Percentiles rank a stretch among this genome's conserved stretches.
phyloP scores from a whole-genome alignment of 2,329 filamentous ascomycete species.

The Colletotrichum navitas region DNA sequence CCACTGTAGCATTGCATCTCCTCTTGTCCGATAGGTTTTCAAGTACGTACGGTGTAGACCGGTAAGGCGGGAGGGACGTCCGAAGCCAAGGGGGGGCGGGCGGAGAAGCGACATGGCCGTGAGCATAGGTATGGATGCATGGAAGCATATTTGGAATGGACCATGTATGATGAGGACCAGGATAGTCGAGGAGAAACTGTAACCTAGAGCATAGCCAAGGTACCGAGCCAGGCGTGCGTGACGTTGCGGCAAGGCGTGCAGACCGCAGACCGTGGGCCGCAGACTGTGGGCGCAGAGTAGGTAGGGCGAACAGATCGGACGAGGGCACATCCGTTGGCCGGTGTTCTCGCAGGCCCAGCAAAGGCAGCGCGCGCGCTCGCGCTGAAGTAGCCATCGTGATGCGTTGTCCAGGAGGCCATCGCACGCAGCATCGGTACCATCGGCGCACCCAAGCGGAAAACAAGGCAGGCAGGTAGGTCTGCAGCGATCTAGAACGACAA shows the following conservation, averaged over 20 bases:
- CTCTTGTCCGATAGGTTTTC: constrained; percentile 1
- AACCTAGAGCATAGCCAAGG: not conserved
- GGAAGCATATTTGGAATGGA: constrained; percentile 18
- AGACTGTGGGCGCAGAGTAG: constrained; percentile 2
- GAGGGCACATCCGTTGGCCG: constrained; percentile 5
- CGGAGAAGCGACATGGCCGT: not conserved
- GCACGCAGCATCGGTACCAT: not conserved
- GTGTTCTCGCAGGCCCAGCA: not conserved
- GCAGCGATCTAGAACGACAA: constrained; percentile 6
- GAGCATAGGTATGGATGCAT: constrained; percentile 1
- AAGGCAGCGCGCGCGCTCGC: not conserved
- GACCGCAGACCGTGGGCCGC: not conserved
- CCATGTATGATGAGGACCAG: not conserved
- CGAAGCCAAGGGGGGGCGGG: not conserved
- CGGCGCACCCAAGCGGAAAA: not conserved
- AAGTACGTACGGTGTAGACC: not conserved
- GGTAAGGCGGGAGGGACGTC: not conserved
- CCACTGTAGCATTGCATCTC: not conserved
- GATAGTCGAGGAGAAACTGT: not conserved
- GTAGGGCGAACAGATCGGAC: constrained; percentile 5
- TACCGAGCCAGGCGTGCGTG: constrained; percentile 15
- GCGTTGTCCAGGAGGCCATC: constrained; percentile 15
- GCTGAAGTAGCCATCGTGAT: not conserved
- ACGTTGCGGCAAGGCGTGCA: constrained; percentile 20
- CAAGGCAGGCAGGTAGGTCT: constrained; percentile 9